A percentile compares a stretch with the other conserved stretches of the same genome.
phyloP scores from a whole-genome alignment of 1,139 yeast species.

The Yamadazyma sp. region DNA sequence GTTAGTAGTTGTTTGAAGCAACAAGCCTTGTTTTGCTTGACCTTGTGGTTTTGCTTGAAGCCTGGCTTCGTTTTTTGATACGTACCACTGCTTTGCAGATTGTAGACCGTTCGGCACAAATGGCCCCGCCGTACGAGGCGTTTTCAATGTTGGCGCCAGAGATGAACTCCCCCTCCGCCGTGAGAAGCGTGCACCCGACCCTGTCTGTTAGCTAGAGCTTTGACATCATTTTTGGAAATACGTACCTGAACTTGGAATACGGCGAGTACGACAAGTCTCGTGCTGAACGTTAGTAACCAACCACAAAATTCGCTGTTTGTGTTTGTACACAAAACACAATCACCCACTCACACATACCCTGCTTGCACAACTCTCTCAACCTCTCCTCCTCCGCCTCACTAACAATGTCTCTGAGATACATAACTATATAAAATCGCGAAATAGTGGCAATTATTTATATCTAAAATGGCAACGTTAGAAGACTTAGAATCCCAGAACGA shows the following conservation, averaged over 20 bases:
- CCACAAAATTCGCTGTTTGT: no score
- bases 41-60: no score
- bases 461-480: slow-evolving; percentile 70
- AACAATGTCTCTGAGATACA: not conserved
- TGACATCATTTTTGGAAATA: slow-evolving; percentile 6
- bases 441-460: no score
- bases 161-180: slow-evolving; percentile 48
- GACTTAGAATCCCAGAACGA: slow-evolving; percentile 58
- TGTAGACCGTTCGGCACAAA: slow-evolving; percentile 91
- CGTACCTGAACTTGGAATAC: slow-evolving; percentile 72
- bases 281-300: slow-evolving; percentile 28
- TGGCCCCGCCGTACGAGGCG: slow-evolving; percentile 84
- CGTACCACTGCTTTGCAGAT: slow-evolving; percentile 61
- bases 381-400: slow-evolving; percentile 72
- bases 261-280: slow-evolving; percentile 67
- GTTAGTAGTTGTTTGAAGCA: slow-evolving; percentile 6
- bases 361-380: slow-evolving; percentile 41
- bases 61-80: slow-evolving; percentile 8
- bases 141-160: slow-evolving; percentile 90
- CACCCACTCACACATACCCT: slow-evolving; percentile 24
- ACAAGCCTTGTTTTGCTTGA: no score
- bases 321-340: no score
- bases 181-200: slow-evolving; percentile 77
- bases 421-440: not conserved
- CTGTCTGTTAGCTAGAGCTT: slow-evolving; percentile 36